Evolutionary conservation across 495 filamentous ascomycete species (phyloP).

Genomic region (Penicillium cinerascens): DNA sequence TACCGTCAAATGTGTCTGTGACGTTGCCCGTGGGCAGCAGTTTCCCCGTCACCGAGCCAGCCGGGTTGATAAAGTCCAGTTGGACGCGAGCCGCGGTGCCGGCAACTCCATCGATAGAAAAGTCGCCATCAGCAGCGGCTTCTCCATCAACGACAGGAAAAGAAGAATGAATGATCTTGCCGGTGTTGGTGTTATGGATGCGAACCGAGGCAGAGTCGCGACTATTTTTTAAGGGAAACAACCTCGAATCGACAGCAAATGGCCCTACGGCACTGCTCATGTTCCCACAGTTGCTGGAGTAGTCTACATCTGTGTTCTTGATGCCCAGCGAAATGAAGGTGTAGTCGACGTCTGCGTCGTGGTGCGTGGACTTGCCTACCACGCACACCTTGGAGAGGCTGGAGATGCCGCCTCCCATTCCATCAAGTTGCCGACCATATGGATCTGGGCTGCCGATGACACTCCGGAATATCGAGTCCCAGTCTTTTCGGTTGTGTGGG

Average conservation of each 20-base stretch:
- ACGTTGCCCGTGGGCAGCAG: slow-evolving; percentile 61
- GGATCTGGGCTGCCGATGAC: slow-evolving; percentile 68
- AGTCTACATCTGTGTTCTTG: slow-evolving; percentile 54
- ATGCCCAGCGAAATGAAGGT: slow-evolving; percentile 70
- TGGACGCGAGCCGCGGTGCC: slow-evolving; percentile 55
- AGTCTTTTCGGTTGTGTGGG: slow-evolving; percentile 43
- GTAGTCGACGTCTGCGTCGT: slow-evolving; percentile 64
- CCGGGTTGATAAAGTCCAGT: slow-evolving; percentile 63
- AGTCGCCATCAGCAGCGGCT: slow-evolving; percentile 50
- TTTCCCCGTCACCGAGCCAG: slow-evolving; percentile 63
- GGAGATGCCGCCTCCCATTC: slow-evolving; percentile 67
- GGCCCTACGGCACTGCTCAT: slow-evolving; percentile 68
- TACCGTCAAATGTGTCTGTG: slow-evolving; percentile 50
- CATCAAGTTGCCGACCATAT: slow-evolving; percentile 66
- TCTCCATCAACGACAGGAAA: slow-evolving; percentile 49
- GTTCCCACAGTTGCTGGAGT: slow-evolving; percentile 71
- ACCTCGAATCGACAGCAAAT: slow-evolving; percentile 54
- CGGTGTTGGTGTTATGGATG: slow-evolving; percentile 54
- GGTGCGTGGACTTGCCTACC: slow-evolving; percentile 43
- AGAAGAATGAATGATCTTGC: slow-evolving; percentile 45
- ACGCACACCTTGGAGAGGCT: slow-evolving; percentile 70
- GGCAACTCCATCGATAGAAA: slow-evolving; percentile 65
- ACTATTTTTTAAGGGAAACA: slow-evolving; percentile 26
- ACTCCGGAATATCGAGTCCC: slow-evolving; percentile 56
- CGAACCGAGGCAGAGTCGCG: slow-evolving; percentile 31